Conservation (phyloP, 2,329 filamentous ascomycete species). For the Microsporum audouinii region DNA sequence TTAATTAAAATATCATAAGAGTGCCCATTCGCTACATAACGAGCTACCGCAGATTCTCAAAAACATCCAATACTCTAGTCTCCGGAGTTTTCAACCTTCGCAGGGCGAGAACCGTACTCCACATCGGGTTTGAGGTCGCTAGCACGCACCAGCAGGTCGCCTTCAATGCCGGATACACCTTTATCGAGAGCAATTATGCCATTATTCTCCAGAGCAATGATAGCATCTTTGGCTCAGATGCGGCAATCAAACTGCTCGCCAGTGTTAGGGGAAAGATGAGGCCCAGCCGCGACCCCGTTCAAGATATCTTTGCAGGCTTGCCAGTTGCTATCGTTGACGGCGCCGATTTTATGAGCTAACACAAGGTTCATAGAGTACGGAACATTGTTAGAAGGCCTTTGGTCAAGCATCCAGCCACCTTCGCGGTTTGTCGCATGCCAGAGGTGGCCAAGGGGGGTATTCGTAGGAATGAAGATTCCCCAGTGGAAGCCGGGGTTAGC, state of each 20-base stretch:
- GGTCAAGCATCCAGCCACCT: slow-evolving; percentile 10
- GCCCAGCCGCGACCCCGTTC: background rate
- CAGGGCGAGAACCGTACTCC: background rate
- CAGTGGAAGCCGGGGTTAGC: slow-evolving; percentile 8
- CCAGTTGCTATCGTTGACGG: background rate
- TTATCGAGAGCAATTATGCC: slow-evolving; percentile 6
- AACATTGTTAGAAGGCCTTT: background rate
- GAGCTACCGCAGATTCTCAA: no score
- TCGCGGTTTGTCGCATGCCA: slow-evolving; percentile 10
- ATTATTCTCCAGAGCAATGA: slow-evolving; percentile 2
- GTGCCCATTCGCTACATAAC: no score
- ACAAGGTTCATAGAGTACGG: slow-evolving; percentile 9
- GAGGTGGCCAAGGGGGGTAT: background rate
- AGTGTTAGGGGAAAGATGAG: slow-evolving; percentile 6
- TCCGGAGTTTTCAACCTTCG: background rate
- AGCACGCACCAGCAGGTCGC: background rate
- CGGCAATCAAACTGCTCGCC: slow-evolving; percentile 5
- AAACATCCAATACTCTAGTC: no score
- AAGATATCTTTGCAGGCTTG: slow-evolving; percentile 3
- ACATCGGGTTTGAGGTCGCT: background rate
- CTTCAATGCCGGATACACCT: background rate
- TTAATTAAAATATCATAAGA: no score
- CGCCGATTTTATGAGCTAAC: slow-evolving; percentile 6
- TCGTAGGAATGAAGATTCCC: slow-evolving; percentile 10
- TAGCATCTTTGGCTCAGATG: slow-evolving; percentile 7